phyloP scores from a whole-genome alignment of 805 yeast species.

The Wickerhamomyces subpelliculosus region DNA sequence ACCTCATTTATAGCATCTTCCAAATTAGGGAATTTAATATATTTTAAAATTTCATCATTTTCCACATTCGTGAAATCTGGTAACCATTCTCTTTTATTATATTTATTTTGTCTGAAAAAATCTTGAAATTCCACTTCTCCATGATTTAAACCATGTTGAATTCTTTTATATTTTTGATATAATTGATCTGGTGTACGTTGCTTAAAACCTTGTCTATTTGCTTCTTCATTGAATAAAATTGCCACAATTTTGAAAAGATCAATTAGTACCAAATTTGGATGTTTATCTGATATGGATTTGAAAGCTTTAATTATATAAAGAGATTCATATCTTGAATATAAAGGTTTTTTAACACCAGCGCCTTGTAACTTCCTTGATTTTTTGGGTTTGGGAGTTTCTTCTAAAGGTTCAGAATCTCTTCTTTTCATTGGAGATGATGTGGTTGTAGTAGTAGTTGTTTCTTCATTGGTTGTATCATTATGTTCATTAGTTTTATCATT shows the following conservation, averaged over 20 bases:
- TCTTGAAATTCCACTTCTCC: slow-evolving; percentile 17
- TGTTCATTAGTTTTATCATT: no score
- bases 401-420: background rate
- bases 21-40: slow-evolving; percentile 10
- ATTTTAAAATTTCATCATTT: slow-evolving; percentile 7
- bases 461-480: no score
- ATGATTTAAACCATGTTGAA: slow-evolving; percentile 19
- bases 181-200: slow-evolving; percentile 21
- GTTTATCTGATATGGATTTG: slow-evolving; percentile 10
- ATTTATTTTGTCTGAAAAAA: slow-evolving; percentile 12
- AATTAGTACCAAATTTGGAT: slow-evolving; percentile 15
- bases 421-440: background rate
- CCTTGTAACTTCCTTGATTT: slow-evolving; percentile 21
- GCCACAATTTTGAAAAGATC: slow-evolving; percentile 19
- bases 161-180: slow-evolving; percentile 22
- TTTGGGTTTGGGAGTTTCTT: slow-evolving; percentile 3
- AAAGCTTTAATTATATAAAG: slow-evolving; percentile 18
- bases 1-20: slow-evolving; percentile 12
- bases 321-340: slow-evolving; percentile 20
- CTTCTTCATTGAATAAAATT: slow-evolving; percentile 17
- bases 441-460: background rate
- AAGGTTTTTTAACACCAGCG: slow-evolving; percentile 20
- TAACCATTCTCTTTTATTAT: slow-evolving; percentile 18
- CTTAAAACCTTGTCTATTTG: slow-evolving; percentile 16
- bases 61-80: slow-evolving; percentile 11